Percentiles rank a stretch among this genome's conserved stretches.
Conservation (phyloP, 2,329 filamentous ascomycete genomes). For the Colletotrichum plurivorum region DNA sequence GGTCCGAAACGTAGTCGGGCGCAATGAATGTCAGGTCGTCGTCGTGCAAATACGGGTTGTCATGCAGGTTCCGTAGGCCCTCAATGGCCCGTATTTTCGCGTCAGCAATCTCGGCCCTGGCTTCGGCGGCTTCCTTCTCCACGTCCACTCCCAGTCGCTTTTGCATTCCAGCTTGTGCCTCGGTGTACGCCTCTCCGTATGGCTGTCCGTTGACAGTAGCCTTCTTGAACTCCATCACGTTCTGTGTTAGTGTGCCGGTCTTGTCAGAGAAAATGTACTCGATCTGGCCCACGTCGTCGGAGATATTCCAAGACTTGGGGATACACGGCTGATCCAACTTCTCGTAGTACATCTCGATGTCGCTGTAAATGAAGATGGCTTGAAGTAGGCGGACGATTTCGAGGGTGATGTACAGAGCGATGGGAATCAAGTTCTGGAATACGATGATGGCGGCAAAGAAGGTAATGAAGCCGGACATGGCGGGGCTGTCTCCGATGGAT, state of each 20-base stretch:
- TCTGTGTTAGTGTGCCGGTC: constrained; percentile 90
- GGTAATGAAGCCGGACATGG: constrained; percentile 91
- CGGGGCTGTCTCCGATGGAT: constrained; percentile 81
- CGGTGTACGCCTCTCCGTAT: constrained; percentile 97
- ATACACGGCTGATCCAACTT: constrained; percentile 94
- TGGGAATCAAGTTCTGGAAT: constrained; percentile 98
- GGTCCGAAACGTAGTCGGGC: constrained; percentile 87
- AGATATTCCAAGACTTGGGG: constrained; percentile 99
- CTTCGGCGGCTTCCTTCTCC: constrained; percentile 81
- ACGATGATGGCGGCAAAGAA: constrained; percentile 96
- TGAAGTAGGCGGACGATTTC: constrained; percentile 95
- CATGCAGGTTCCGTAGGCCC: constrained; percentile 80
- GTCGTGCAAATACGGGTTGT: constrained; percentile 93
- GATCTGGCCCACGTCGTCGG: constrained; percentile 96
- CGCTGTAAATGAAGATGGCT: constrained; percentile 97
- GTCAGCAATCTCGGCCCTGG: constrained; percentile 82
- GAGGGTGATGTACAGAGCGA: constrained; percentile 96
- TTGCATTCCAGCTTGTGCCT: constrained; percentile 96
- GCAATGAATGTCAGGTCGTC: constrained; percentile 94
- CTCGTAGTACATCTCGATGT: constrained; percentile 97
- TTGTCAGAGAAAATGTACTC: constrained; percentile 99
- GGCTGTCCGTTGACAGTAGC: constrained; percentile 95
- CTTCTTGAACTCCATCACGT: constrained; percentile 99
- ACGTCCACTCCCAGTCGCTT: constrained; percentile 90
- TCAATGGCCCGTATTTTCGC: constrained; percentile 82